A percentile compares a stretch with the other conserved stretches of the same genome.
phyloP scores from a whole-genome alignment of 805 yeast species.

The Nakazawaea wickerhamii region DNA sequence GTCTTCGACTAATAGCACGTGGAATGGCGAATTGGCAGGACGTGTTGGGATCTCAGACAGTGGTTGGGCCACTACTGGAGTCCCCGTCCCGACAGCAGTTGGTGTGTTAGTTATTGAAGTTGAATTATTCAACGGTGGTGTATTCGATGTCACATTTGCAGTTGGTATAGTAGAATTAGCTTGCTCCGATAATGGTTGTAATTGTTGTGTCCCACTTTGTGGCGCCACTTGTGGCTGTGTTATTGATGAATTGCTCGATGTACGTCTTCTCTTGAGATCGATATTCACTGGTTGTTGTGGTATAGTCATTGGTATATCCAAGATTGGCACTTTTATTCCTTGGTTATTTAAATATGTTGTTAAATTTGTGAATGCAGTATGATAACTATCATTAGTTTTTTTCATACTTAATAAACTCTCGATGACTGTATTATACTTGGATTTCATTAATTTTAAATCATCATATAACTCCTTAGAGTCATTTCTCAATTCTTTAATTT shows the following conservation, averaged over 20 bases:
- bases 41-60: conserved; percentile 17
- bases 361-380: conserved; percentile 45
- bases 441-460: conserved; percentile 39
- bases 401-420: conserved; percentile 56
- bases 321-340: conserved; percentile 64
- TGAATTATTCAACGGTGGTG: conserved; percentile 3
- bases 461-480: conserved; percentile 28
- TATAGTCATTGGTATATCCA: conserved; percentile 46
- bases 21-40: conserved; percentile 40
- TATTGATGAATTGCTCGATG: conserved; percentile 3
- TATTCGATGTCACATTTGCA: background rate
- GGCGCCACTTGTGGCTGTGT: conserved; percentile 13
- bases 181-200: background rate
- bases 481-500: conserved; percentile 22
- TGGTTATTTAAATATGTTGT: conserved; percentile 44
- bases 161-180: background rate
- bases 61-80: background rate
- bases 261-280: background rate
- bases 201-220: no score
- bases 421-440: conserved; percentile 59
- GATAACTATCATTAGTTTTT: conserved; percentile 50
- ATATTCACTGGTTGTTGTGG: conserved; percentile 18
- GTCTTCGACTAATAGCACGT: conserved; percentile 74
- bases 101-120: background rate
- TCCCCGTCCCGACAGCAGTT: conserved; percentile 3